Percentiles rank a stretch among this genome's conserved stretches.
Evolutionary conservation across 352 stramenopile genomes (phyloP).

Genomic region (Phytophthora idaei): DNA sequence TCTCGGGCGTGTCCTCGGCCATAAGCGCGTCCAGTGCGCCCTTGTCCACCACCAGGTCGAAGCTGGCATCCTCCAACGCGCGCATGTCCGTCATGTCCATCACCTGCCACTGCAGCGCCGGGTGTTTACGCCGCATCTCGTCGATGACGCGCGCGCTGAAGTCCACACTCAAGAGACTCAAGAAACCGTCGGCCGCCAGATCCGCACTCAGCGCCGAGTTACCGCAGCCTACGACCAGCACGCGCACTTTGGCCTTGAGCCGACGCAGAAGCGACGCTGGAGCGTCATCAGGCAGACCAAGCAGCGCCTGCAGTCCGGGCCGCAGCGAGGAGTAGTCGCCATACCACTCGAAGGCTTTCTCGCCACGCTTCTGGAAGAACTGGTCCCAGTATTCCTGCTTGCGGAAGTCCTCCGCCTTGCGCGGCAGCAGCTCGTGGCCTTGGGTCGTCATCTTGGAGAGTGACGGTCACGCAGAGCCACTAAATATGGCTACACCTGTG

Average conservation of each 20-base stretch:
- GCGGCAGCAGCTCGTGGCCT: constrained; percentile 51
- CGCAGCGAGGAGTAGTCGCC: constrained; percentile 59
- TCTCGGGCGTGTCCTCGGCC: constrained; percentile 49
- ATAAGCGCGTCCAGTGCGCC: constrained; percentile 81
- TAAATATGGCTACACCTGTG: constrained; percentile 10
- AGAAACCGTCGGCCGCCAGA: constrained; percentile 65
- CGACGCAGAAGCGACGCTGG: constrained; percentile 30
- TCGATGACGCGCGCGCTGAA: constrained; percentile 78
- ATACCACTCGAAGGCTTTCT: constrained; percentile 86
- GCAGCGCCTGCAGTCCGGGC: constrained; percentile 36
- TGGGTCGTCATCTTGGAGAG: constrained; percentile 12
- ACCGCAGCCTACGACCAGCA: constrained; percentile 80
- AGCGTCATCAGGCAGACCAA: constrained; percentile 35
- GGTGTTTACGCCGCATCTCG: constrained; percentile 74
- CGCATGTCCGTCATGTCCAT: constrained; percentile 85
- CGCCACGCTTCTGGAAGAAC: constrained; percentile 76
- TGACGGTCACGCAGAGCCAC: constrained; percentile 6
- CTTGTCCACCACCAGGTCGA: constrained; percentile 85
- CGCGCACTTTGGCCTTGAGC: constrained; percentile 48
- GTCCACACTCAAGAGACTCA: constrained; percentile 67
- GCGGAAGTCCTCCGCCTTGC: constrained; percentile 61
- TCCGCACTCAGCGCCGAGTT: constrained; percentile 76
- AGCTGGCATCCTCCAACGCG: constrained; percentile 43
- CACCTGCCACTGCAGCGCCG: constrained; percentile 65
- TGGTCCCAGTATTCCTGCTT: constrained; percentile 76